Conservation (phyloP, 2,329 filamentous ascomycete species). For the Beauveria rudraprayagi region DNA sequence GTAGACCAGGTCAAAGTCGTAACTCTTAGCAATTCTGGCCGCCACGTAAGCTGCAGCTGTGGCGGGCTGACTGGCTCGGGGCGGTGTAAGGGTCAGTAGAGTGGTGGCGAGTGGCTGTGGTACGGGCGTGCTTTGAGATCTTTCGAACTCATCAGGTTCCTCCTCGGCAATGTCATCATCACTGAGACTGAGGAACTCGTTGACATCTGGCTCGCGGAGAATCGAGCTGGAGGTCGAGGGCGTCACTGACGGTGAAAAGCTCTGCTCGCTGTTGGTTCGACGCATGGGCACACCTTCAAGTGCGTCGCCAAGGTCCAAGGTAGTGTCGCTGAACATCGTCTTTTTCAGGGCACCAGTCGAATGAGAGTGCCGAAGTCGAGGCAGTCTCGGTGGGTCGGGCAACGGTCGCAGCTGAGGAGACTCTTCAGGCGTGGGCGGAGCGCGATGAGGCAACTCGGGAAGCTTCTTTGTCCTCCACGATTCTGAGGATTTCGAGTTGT, state of each 20-base stretch:
- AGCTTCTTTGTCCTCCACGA: slow-evolving; percentile 20
- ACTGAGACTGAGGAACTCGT: slow-evolving; percentile 45
- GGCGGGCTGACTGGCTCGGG: slow-evolving; percentile 35
- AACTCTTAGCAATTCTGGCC: slow-evolving; percentile 46
- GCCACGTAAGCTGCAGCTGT: slow-evolving; percentile 45
- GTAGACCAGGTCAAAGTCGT: slow-evolving; percentile 51
- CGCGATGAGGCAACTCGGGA: slow-evolving; percentile 18
- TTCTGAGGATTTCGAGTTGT: slow-evolving; percentile 17
- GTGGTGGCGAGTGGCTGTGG: slow-evolving; percentile 21
- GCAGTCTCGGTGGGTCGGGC: slow-evolving; percentile 14
- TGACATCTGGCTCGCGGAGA: slow-evolving; percentile 43
- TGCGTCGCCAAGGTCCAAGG: slow-evolving; percentile 19
- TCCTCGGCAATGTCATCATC: slow-evolving; percentile 52
- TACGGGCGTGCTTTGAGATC: slow-evolving; percentile 17
- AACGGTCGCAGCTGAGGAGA: slow-evolving; percentile 27
- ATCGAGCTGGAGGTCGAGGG: slow-evolving; percentile 25
- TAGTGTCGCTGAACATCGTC: slow-evolving; percentile 19
- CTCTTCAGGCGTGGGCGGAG: slow-evolving; percentile 25
- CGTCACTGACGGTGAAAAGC: slow-evolving; percentile 21
- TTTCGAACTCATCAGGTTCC: slow-evolving; percentile 15
- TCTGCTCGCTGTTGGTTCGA: slow-evolving; percentile 23
- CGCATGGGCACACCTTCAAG: slow-evolving; percentile 20
- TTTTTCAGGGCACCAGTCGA: slow-evolving; percentile 23
- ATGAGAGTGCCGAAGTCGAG: slow-evolving; percentile 19
- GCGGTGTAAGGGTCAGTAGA: slow-evolving; percentile 37